These are phyloP conservation scores for Fusarium ambrosium DNA, from an alignment of 2,329 filamentous ascomycete genomes.

Conservation along the genomic window DNA sequence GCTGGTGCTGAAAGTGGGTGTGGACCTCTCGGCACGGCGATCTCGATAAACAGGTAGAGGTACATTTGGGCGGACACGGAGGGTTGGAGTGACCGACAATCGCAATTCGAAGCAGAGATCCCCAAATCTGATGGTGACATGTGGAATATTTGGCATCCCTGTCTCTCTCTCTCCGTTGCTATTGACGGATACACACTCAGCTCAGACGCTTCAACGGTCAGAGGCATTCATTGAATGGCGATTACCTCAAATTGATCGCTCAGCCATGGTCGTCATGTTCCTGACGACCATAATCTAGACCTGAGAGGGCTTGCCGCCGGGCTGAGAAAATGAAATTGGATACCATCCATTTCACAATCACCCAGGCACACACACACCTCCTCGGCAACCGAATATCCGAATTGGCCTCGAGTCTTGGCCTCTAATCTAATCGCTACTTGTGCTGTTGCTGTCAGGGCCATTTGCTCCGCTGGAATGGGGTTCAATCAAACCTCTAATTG, in stretches of 20 bases:
- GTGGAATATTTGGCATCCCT: slow-evolving; percentile 23
- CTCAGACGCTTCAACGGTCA: neutral
- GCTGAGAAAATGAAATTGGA: slow-evolving; percentile 40
- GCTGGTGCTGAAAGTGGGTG: slow-evolving; percentile 23
- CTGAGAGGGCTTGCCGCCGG: slow-evolving; percentile 29
- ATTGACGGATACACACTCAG: neutral
- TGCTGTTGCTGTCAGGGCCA: neutral
- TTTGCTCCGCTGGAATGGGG: slow-evolving; percentile 10
- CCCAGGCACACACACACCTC: neutral
- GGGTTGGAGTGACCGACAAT: slow-evolving; percentile 28
- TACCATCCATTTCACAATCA: slow-evolving; percentile 24
- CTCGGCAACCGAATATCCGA: slow-evolving; percentile 36
- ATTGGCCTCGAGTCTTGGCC: slow-evolving; percentile 32
- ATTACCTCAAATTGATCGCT: neutral
- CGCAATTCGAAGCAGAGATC: slow-evolving; percentile 29
- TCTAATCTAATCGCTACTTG: neutral
- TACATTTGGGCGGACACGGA: slow-evolving; percentile 20
- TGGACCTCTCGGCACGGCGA: slow-evolving; percentile 21
- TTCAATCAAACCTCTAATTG: neutral
- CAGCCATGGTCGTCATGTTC: slow-evolving; percentile 20
- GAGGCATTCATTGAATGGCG: slow-evolving; percentile 1
- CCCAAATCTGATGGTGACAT: slow-evolving; percentile 25
- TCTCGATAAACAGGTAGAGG: slow-evolving; percentile 35
- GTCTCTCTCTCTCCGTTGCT: neutral
- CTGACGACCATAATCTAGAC: slow-evolving; percentile 8